Conservation (phyloP, 371 early-diverging fungal genomes). For the Rozella allomycis region DNA sequence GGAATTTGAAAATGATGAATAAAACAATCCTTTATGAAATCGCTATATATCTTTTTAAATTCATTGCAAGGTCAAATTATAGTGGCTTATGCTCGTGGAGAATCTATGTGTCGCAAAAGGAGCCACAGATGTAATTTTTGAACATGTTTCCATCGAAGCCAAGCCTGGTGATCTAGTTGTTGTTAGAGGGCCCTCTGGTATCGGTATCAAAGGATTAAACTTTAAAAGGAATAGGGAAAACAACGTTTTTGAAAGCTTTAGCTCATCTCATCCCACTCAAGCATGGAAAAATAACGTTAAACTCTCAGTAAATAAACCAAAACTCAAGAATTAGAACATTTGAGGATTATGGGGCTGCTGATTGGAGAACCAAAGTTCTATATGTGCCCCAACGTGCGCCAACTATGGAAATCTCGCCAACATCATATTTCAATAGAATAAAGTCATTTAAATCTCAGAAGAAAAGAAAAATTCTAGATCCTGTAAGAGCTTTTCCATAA, state of each 20-base stretch:
- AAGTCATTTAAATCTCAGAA: constrained; percentile 32
- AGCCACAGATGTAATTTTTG: too few relatives aligned
- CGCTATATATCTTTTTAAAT: too few relatives aligned
- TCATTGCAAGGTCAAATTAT: too few relatives aligned
- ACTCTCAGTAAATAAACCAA: constrained; percentile 21
- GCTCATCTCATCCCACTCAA: constrained; percentile 46
- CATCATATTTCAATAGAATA: constrained; percentile 38
- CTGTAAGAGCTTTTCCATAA: too few relatives aligned
- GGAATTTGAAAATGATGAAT: too few relatives aligned
- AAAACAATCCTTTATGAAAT: too few relatives aligned
- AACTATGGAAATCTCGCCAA: constrained; percentile 44
- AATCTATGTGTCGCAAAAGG: too few relatives aligned
- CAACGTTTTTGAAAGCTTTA: constrained; percentile 59
- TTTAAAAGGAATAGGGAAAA: constrained; percentile 59
- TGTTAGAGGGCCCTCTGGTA: too few relatives aligned
- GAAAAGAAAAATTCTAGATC: constrained; percentile 10
- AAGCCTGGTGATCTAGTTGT: too few relatives aligned
- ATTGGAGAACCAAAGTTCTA: constrained; percentile 52
- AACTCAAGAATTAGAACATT: constrained; percentile 14
- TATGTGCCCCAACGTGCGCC: constrained; percentile 70
- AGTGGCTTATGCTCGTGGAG: too few relatives aligned
- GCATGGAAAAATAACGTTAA: constrained; percentile 29
- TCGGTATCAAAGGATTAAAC: too few relatives aligned
- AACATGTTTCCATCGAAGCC: too few relatives aligned
- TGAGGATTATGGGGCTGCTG: constrained; percentile 35